Evolutionary conservation across 805 yeast genomes (phyloP).

Genomic region (Metschnikowia arizonensis): DNA sequence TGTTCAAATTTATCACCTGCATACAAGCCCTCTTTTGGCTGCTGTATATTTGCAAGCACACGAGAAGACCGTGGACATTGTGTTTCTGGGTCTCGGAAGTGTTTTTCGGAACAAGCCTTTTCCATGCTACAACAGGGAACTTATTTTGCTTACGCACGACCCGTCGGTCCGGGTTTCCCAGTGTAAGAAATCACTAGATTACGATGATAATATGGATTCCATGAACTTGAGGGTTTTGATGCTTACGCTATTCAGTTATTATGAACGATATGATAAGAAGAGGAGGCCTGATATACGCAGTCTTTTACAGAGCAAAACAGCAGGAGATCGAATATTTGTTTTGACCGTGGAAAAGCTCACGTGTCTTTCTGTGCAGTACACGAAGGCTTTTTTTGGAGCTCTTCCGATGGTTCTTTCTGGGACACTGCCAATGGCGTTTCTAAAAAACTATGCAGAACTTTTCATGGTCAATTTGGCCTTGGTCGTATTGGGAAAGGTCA

Average conservation of each 20-base stretch:
- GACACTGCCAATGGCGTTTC: background rate
- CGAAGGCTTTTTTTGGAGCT: constrained; percentile 2
- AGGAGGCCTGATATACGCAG: constrained; percentile 1
- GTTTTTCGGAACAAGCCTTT: constrained; percentile 16
- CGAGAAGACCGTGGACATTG: constrained; percentile 28
- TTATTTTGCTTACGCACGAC: constrained; percentile 22
- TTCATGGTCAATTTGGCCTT: background rate
- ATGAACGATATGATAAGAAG: background rate
- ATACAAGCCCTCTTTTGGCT: background rate
- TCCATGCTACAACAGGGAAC: constrained; percentile 28
- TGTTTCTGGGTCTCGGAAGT: constrained; percentile 28
- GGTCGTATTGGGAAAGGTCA: background rate
- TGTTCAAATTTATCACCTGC: constrained; percentile 12
- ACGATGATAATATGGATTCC: constrained; percentile 26
- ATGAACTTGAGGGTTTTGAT: constrained; percentile 23
- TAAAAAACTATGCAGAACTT: background rate
- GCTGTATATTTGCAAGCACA: background rate
- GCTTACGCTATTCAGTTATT: constrained; percentile 5
- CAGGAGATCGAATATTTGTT: background rate
- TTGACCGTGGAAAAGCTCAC: constrained; percentile 1
- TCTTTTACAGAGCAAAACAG: background rate
- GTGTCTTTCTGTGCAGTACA: constrained; percentile 3
- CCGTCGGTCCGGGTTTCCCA: constrained; percentile 12
- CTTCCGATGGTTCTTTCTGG: background rate
- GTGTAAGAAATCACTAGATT: constrained; percentile 9